phyloP scores from a whole-genome alignment of 1,284 basidiomycete genomes.

The Fomitopsis pinicola region DNA sequence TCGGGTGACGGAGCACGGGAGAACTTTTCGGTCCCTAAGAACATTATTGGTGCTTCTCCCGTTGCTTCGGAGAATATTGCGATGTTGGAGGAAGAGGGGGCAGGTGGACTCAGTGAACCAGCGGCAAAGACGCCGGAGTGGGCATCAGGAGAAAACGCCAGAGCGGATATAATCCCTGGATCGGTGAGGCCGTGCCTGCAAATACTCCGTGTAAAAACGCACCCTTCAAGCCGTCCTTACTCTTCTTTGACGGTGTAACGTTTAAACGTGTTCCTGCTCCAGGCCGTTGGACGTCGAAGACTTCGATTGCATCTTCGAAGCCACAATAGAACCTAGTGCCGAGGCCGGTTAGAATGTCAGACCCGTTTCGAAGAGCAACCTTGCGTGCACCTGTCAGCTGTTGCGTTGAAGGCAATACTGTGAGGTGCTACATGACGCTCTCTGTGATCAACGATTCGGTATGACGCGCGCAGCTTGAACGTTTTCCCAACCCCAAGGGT shows the following conservation, averaged over 20 bases:
- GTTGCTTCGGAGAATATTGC: conserved; percentile 69
- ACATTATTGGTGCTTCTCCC: conserved; percentile 52
- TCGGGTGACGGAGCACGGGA: conserved; percentile 30
- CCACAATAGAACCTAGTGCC: conserved; percentile 78
- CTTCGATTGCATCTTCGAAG: conserved; percentile 84
- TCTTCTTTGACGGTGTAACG: conserved; percentile 77
- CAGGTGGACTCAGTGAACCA: conserved; percentile 51
- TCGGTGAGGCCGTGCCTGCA: neutral
- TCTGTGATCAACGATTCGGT: conserved; percentile 85
- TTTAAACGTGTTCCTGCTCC: conserved; percentile 70
- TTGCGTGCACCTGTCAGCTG: conserved; percentile 56
- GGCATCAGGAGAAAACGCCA: conserved; percentile 67
- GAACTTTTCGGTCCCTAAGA: conserved; percentile 40
- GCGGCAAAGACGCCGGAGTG: conserved; percentile 69
- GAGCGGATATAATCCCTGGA: conserved; percentile 78
- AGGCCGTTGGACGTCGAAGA: conserved; percentile 75
- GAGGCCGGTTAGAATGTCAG: neutral
- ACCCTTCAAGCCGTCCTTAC: conserved; percentile 85
- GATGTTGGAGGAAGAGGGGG: conserved; percentile 56
- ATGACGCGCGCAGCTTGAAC: conserved; percentile 79
- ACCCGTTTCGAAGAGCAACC: neutral
- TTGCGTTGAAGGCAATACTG: conserved; percentile 71
- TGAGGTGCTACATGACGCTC: conserved; percentile 87
- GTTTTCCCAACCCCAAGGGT: neutral
- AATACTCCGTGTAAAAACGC: neutral